A percentile compares a stretch with the other conserved stretches of the same genome.
Evolutionary conservation across 2,329 filamentous ascomycete species (phyloP).

Genomic region (Gnomoniopsis sp.): DNA sequence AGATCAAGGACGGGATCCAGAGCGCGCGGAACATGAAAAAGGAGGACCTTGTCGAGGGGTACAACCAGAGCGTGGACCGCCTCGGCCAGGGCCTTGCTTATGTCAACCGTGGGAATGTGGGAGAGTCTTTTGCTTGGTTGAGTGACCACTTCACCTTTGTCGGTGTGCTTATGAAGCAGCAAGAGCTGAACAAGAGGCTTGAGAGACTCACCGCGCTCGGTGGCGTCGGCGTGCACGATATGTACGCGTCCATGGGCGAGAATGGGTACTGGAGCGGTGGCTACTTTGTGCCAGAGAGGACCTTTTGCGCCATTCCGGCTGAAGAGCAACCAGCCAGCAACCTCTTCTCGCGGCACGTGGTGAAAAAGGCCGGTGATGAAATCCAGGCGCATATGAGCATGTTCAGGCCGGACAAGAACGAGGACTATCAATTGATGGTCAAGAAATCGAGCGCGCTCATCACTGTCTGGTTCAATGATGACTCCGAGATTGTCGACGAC

Average conservation of each 20-base stretch:
- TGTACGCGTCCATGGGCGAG: constrained; percentile 73
- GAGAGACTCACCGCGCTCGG: constrained; percentile 58
- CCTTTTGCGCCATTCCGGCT: constrained; percentile 68
- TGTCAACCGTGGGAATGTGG: constrained; percentile 56
- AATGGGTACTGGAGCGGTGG: constrained; percentile 62
- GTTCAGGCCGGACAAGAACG: constrained; percentile 61
- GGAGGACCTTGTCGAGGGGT: constrained; percentile 44
- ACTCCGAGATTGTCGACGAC: constrained; percentile 43
- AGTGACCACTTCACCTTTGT: constrained; percentile 84
- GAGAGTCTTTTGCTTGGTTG: constrained; percentile 72
- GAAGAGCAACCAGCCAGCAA: constrained; percentile 39
- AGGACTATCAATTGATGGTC: constrained; percentile 61
- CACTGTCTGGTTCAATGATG: constrained; percentile 52
- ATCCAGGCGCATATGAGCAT: constrained; percentile 67
- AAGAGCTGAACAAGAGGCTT: constrained; percentile 67
- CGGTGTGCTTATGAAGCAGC: constrained; percentile 70
- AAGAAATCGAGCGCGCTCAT: constrained; percentile 56
- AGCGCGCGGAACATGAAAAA: constrained; percentile 45
- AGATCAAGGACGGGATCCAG: constrained; percentile 52
- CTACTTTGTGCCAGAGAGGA: constrained; percentile 64
- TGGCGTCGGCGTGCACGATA: constrained; percentile 67
- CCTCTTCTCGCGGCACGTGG: constrained; percentile 53
- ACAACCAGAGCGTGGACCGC: constrained; percentile 45
- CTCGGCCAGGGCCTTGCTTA: constrained; percentile 54
- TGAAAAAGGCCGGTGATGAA: constrained; percentile 66